Percentiles rank a stretch among this genome's conserved stretches.
These are phyloP conservation scores for Nitzschia sp. DNA, from an alignment of 108 stramenopile species.

Conservation along the genomic window DNA sequence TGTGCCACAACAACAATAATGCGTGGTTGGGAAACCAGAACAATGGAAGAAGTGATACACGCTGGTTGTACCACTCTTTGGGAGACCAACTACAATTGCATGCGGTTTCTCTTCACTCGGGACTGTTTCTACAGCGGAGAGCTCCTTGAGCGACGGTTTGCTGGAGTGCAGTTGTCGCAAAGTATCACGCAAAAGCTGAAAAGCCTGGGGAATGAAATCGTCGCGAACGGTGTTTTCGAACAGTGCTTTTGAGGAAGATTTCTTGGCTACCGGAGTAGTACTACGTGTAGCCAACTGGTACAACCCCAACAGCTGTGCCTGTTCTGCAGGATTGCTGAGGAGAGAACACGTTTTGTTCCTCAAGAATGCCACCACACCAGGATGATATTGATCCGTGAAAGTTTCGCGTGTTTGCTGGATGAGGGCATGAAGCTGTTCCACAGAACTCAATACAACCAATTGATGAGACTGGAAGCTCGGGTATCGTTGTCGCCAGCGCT, in stretches of 20 bases:
- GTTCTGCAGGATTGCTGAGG: constrained; percentile 3
- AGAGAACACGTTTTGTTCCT: not conserved
- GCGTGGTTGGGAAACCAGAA: constrained; percentile 20
- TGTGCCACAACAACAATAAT: constrained; percentile 37
- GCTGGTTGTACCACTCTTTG: constrained; percentile 36
- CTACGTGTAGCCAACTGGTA: not conserved
- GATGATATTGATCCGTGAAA: constrained; percentile 21
- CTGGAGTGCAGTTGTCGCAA: not conserved
- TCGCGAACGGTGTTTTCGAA: not conserved
- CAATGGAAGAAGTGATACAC: constrained; percentile 35
- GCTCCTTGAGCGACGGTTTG: not conserved
- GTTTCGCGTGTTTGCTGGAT: not conserved
- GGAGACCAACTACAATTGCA: constrained; percentile 36
- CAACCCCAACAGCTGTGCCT: constrained; percentile 5
- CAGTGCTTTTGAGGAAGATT: not conserved
- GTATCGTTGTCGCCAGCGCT: not conserved
- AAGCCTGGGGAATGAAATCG: not conserved
- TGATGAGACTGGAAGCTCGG: constrained; percentile 6
- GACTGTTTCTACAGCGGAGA: too few species aligned
- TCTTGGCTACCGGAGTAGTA: not conserved
- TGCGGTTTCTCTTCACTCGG: constrained; percentile 4
- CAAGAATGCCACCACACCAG: constrained; percentile 5
- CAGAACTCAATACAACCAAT: constrained; percentile 7
- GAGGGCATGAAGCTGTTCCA: constrained; percentile 13
- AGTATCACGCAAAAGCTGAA: constrained; percentile 1